Evolutionary conservation across 2,329 filamentous ascomycete species (phyloP), one percentile per base, ranked within the genome.

Genomic region (Epichloe scottii): DNA sequence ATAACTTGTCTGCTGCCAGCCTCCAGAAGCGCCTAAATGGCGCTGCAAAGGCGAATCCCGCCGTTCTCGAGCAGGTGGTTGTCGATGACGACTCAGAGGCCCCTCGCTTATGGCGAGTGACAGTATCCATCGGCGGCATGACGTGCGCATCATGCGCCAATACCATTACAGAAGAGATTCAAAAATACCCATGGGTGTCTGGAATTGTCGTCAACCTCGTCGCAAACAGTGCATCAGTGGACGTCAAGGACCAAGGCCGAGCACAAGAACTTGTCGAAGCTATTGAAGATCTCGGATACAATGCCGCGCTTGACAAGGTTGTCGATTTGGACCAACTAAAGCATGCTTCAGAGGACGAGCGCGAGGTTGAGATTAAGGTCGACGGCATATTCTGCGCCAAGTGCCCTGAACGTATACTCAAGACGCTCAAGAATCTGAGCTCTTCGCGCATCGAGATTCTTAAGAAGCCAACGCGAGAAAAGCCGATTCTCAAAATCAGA

Each of bases 381-480:
- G 76, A 85, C 47, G 87, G 87, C 46, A 82, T 90, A 68, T 88
- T 85, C 65, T 90, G 87, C 65, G 72, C 77, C 14, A 80, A 86
- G 59, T 90, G 86, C 58, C 82, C 85, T 1, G 69, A 72, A 4
- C 72, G 78, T 30, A 75, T 87, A 33, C 63, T 70, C 17, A 71
- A 70, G 37, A 76, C 72, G 3, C 65, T 89, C 14, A 68, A 68
- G 5, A 70, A 74, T 2, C 79, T 84, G 56, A 69, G 71, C 8
- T 68, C 69, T 6, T 61, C 67, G 14, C 61, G 67, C 1, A 63
- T 87, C 1, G 67, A 72, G 4, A 68, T 89, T 14, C 63, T 81
- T 39, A 69, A 71, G 30, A 66, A 71, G 17, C 75, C 81, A 1
- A 81, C 81, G 1, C 67, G 78, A 26, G 67, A 82, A 37, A 72